phyloP scores from a whole-genome alignment of 2,329 filamentous ascomycete species.

The Colletotrichum karsti region DNA sequence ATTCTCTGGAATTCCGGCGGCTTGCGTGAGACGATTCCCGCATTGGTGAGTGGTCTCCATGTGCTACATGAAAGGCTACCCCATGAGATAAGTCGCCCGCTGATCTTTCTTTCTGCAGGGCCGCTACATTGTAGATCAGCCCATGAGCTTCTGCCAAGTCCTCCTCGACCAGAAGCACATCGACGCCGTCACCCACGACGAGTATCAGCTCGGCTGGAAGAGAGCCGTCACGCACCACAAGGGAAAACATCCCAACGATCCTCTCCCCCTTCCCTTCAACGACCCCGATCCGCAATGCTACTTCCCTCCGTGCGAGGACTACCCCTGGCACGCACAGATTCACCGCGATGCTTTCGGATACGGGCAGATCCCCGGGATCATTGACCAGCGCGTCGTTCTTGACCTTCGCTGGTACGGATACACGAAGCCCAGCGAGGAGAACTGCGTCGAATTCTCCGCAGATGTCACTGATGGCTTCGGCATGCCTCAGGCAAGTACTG shows the following conservation, averaged over 20 bases:
- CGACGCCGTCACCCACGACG: neutral
- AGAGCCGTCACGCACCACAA: neutral
- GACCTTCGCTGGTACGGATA: neutral
- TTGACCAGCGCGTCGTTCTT: neutral
- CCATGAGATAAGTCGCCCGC: accelerated
- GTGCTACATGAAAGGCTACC: neutral
- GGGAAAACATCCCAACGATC: neutral
- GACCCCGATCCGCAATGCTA: neutral
- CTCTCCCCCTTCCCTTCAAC: neutral
- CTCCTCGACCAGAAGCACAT: neutral
- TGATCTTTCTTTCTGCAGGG: neutral
- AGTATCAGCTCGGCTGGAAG: neutral
- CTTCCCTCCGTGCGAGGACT: neutral
- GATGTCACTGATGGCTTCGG: neutral
- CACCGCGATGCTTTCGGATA: neutral
- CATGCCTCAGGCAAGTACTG: neutral
- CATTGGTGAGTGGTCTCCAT: neutral
- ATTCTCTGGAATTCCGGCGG: neutral
- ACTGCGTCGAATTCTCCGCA: neutral
- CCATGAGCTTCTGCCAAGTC: neutral
- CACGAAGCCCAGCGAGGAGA: neutral
- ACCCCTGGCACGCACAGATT: neutral
- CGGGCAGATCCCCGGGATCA: neutral
- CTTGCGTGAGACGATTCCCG: neutral
- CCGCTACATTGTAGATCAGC: neutral